Percentiles rank a stretch among this genome's conserved stretches.
These are phyloP conservation scores for Pueraria montana DNA, from an alignment of 306 rosid species.

Conservation along the genomic window DNA sequence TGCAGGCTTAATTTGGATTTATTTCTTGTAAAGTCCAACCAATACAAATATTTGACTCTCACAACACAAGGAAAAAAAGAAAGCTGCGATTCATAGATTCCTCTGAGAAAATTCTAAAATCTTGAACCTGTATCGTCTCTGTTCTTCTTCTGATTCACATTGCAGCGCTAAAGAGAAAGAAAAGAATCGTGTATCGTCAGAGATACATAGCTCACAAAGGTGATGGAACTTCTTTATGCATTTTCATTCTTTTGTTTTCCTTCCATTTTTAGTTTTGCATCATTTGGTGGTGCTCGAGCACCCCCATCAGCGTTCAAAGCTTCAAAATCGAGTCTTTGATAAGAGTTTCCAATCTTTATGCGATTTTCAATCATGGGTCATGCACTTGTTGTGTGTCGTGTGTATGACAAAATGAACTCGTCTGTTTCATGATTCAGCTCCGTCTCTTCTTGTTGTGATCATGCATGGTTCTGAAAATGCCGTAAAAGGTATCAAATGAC, in stretches of 20 bases:
- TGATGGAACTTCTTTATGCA: not conserved
- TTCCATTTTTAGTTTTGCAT: not conserved
- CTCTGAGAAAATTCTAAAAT: constrained; percentile 19
- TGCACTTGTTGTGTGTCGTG: not conserved
- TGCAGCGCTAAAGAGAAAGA: not conserved
- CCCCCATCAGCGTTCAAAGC: not conserved
- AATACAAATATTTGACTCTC: not conserved
- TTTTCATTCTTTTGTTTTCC: not conserved
- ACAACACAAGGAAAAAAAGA: too few relatives aligned
- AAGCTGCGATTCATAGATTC: not conserved
- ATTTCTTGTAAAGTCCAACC: not conserved
- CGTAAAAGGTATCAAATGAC: not conserved
- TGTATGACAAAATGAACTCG: not conserved
- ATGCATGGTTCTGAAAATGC: not conserved
- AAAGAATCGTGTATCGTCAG: not conserved
- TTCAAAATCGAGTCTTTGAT: constrained; percentile 19
- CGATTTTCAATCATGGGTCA: too few relatives aligned
- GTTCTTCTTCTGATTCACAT: not conserved
- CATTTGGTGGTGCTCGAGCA: constrained; percentile 1
- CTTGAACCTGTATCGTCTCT: not conserved
- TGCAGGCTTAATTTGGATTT: constrained; percentile 22
- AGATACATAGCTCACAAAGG: constrained; percentile 13
- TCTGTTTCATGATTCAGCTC: constrained; percentile 15
- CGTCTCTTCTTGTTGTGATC: constrained; percentile 2
- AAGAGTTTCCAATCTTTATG: constrained; percentile 31